These are phyloP conservation scores for Diplodia scrobiculata DNA, from an alignment of 2,329 filamentous ascomycete genomes.

Conservation along the genomic window DNA sequence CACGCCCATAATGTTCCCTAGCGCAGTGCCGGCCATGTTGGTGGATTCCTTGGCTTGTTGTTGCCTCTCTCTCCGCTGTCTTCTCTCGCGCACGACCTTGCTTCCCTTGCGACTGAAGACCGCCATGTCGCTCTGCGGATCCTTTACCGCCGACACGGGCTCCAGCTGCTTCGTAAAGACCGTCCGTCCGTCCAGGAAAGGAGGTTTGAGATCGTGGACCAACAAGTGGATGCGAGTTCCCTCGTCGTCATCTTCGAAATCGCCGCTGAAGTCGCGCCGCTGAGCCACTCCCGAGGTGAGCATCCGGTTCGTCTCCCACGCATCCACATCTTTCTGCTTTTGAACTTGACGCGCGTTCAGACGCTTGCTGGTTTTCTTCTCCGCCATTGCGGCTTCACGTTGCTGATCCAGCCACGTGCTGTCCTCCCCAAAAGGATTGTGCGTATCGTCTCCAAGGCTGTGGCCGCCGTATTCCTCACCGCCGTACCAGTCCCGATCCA, in stretches of 20 bases:
- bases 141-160: conserved; percentile 86
- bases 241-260: conserved; percentile 90
- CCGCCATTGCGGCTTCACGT: conserved; percentile 69
- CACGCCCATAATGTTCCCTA: conserved; percentile 94
- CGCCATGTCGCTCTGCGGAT: conserved; percentile 97
- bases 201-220: conserved; percentile 89
- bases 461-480: conserved; percentile 78
- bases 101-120: conserved; percentile 96
- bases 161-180: conserved; percentile 98
- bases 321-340: conserved; percentile 91
- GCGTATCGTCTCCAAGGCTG: conserved; percentile 85
- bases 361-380: conserved; percentile 75
- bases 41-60: conserved; percentile 95
- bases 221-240: conserved; percentile 84
- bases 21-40: conserved; percentile 83
- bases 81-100: conserved; percentile 83
- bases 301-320: conserved; percentile 99
- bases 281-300: conserved; percentile 94
- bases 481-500: conserved; percentile 92
- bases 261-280: conserved; percentile 74
- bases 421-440: conserved; percentile 83
- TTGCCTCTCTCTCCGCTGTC: conserved; percentile 89
- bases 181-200: conserved; percentile 90
- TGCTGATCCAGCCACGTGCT: conserved; percentile 74
- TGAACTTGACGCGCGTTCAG: conserved; percentile 76